A percentile compares a stretch with the other conserved stretches of the same genome.
These are phyloP conservation scores for Setaria italica DNA, from an alignment of 202 grass and related monocot species.

Conservation along the genomic window DNA sequence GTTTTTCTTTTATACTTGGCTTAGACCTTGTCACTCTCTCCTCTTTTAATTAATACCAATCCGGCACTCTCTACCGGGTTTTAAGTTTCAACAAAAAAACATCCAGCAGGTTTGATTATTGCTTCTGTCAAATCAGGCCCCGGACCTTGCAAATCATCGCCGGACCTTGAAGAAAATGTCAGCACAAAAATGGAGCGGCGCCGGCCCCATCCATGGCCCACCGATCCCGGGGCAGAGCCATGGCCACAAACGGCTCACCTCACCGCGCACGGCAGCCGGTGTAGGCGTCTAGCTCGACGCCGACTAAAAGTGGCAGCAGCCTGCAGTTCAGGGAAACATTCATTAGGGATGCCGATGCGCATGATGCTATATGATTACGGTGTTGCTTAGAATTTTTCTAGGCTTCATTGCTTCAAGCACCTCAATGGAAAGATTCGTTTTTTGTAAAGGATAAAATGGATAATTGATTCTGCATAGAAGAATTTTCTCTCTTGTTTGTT, in stretches of 20 bases:
- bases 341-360: neutral
- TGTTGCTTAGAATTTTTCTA: neutral
- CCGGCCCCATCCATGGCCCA: neutral
- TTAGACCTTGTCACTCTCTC: too few relatives aligned
- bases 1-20: too few relatives aligned
- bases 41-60: too few relatives aligned
- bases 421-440: neutral
- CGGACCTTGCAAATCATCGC: neutral
- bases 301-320: neutral
- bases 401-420: too few relatives aligned
- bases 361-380: neutral
- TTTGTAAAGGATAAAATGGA: neutral
- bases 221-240: neutral
- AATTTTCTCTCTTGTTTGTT: neutral
- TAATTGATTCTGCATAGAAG: too few relatives aligned
- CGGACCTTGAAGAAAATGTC: neutral
- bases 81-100: neutral
- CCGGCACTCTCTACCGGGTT: too few relatives aligned
- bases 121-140: neutral
- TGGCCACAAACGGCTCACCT: neutral
- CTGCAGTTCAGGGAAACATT: slow-evolving; percentile 33
- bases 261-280: neutral
- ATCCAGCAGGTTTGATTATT: neutral
- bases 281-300: neutral
- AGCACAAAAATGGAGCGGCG: neutral